These are phyloP conservation scores for Elsinoe australis DNA, from an alignment of 2,329 filamentous ascomycete species.

Conservation along the genomic window DNA sequence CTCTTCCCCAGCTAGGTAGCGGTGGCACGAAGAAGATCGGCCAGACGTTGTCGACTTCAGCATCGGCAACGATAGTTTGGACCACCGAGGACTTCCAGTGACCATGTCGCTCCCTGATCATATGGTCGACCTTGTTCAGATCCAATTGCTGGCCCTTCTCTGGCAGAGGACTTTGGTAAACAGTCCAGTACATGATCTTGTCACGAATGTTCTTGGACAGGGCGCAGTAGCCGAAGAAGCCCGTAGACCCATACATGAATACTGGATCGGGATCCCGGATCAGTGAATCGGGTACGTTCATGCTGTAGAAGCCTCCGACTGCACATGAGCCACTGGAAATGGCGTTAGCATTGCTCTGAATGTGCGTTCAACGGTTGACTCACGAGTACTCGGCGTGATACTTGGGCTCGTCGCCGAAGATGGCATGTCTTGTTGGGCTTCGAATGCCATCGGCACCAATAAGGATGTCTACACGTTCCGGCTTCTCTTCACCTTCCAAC, in stretches of 20 bases:
- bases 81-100: slow-evolving; percentile 41
- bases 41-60: slow-evolving; percentile 28
- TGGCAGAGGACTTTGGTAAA: slow-evolving; percentile 16
- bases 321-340: slow-evolving; percentile 25
- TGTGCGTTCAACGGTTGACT: background rate
- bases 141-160: slow-evolving; percentile 5
- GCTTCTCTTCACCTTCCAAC: slow-evolving; percentile 21
- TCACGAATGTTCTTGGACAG: slow-evolving; percentile 11
- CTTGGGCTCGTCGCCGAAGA: slow-evolving; percentile 32
- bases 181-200: slow-evolving; percentile 19
- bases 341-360: background rate
- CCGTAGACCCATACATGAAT: slow-evolving; percentile 41
- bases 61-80: slow-evolving; percentile 31
- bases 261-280: slow-evolving; percentile 32
- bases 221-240: slow-evolving; percentile 44
- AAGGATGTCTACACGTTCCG: slow-evolving; percentile 20
- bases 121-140: slow-evolving; percentile 25
- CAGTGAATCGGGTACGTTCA: slow-evolving; percentile 28
- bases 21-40: slow-evolving; percentile 27
- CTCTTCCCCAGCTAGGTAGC: slow-evolving; percentile 40
- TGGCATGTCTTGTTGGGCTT: slow-evolving; percentile 22
- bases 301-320: slow-evolving; percentile 40
- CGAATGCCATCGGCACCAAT: slow-evolving; percentile 26
- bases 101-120: slow-evolving; percentile 37
- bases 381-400: slow-evolving; percentile 25